A percentile compares a stretch with the other conserved stretches of the same genome.
Conservation (phyloP, 2,329 filamentous ascomycete species). For the Bipolaris oryzae region DNA sequence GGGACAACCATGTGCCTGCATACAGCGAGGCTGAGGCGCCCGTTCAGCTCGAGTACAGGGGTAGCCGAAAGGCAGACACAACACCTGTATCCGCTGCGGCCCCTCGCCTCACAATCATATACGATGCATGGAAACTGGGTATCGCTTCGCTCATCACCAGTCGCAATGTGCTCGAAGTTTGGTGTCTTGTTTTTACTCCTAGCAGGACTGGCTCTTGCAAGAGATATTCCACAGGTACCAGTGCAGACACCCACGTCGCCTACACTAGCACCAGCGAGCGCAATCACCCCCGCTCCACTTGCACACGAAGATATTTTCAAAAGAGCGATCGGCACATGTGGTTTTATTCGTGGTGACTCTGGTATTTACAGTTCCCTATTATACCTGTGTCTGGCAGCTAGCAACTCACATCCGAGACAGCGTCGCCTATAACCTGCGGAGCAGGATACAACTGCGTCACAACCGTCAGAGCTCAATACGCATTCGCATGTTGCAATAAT, state of each 20-base stretch:
- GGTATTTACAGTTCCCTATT: slow-evolving; percentile 1
- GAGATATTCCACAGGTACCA: neutral
- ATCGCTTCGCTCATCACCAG: neutral
- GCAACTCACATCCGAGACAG: neutral
- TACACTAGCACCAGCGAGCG: neutral
- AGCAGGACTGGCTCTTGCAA: neutral
- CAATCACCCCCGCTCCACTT: slow-evolving; percentile 11
- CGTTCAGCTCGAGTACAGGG: slow-evolving; percentile 14
- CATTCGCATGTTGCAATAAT: slow-evolving; percentile 13
- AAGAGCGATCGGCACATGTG: slow-evolving; percentile 14
- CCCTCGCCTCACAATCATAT: neutral
- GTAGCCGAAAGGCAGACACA: slow-evolving; percentile 6
- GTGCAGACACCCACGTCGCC: neutral
- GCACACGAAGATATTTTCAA: slow-evolving; percentile 4
- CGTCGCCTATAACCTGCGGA: slow-evolving; percentile 11
- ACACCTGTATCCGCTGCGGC: neutral
- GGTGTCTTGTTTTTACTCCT: neutral
- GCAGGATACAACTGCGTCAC: slow-evolving; percentile 12
- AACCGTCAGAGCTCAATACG: neutral
- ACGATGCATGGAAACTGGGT: neutral
- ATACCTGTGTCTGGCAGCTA: neutral
- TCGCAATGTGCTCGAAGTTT: neutral
- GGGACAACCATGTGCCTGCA: slow-evolving; percentile 1
- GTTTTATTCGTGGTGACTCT: slow-evolving; percentile 14
- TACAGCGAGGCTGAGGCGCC: slow-evolving; percentile 8